Evolutionary conservation across 2,329 filamentous ascomycete species (phyloP).

Genomic region (Onygenales sp.): DNA sequence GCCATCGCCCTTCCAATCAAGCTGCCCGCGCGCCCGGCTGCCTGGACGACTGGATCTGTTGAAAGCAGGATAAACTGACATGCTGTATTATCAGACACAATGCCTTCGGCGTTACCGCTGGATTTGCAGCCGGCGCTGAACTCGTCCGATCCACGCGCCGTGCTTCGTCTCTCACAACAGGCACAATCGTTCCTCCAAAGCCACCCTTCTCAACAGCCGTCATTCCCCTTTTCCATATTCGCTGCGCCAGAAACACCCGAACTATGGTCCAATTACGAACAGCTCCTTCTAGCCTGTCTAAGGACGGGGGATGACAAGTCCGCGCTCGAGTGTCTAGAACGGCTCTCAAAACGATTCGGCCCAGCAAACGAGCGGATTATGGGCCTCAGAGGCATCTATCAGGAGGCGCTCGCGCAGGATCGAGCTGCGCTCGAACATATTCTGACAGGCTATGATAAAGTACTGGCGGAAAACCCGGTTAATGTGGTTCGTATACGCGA

Average conservation of each 20-base stretch:
- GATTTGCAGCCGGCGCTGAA: conserved; percentile 9
- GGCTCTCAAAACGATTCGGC: conserved; percentile 72
- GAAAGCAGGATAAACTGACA: neutral
- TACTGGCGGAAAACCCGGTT: conserved; percentile 62
- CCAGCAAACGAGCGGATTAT: conserved; percentile 75
- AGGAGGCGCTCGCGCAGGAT: conserved; percentile 68
- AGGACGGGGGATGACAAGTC: conserved; percentile 73
- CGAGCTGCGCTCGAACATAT: conserved; percentile 57
- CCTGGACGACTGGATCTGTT: neutral
- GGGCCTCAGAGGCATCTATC: conserved; percentile 70
- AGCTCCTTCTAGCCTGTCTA: conserved; percentile 73
- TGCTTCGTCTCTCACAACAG: conserved; percentile 34
- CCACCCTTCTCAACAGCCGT: conserved; percentile 39
- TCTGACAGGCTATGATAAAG: conserved; percentile 66
- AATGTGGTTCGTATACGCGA: conserved; percentile 55
- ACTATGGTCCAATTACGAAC: conserved; percentile 78
- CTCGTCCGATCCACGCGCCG: conserved; percentile 37
- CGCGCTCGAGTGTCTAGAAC: conserved; percentile 65
- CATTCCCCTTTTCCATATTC: conserved; percentile 44
- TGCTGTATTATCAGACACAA: neutral
- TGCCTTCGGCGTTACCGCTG: conserved; percentile 6
- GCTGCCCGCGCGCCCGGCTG: neutral
- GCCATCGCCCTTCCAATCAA: too few species aligned
- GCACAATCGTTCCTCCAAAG: conserved; percentile 35
- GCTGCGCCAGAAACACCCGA: conserved; percentile 59